Evolutionary conservation across 1,139 yeast species (phyloP).

Genomic region (Scheffersomyces illinoinensis): DNA sequence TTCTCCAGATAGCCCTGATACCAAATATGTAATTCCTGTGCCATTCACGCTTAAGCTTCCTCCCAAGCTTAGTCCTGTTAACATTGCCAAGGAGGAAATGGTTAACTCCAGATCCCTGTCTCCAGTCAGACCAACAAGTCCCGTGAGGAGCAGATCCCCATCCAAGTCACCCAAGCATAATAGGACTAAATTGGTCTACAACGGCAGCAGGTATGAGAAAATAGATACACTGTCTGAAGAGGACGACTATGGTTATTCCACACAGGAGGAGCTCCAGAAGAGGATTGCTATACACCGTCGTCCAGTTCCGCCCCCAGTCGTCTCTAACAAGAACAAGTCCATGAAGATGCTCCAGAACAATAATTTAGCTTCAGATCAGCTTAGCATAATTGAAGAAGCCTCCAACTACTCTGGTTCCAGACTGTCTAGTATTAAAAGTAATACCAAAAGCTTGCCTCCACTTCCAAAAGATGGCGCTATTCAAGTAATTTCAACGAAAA

Average conservation of each 20-base stretch:
- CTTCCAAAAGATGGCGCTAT: conserved; percentile 2
- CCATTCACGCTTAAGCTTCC: conserved; percentile 47
- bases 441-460: conserved; percentile 13
- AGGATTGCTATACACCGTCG: conserved; percentile 15
- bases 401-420: conserved; percentile 30
- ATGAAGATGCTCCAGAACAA: conserved; percentile 17
- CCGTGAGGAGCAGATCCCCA: conserved; percentile 7
- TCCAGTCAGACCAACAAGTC: conserved; percentile 9
- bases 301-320: conserved; percentile 17
- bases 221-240: conserved; percentile 30
- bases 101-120: conserved; percentile 12
- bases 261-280: conserved; percentile 4
- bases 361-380: conserved; percentile 27
- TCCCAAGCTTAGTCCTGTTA: conserved; percentile 39
- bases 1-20: conserved; percentile 19
- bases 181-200: conserved; percentile 32
- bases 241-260: conserved; percentile 14
- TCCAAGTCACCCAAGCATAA: conserved; percentile 14
- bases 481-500: neutral
- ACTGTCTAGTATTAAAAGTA: conserved; percentile 22
- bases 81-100: conserved; percentile 11
- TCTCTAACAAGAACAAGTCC: conserved; percentile 10
- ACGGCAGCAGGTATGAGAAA: conserved; percentile 40
- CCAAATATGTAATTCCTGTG: conserved; percentile 42
- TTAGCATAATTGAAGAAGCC: conserved; percentile 47